phyloP scores from a whole-genome alignment of 2,329 filamentous ascomycete genomes.

The Aspergillus spinulosporus region DNA sequence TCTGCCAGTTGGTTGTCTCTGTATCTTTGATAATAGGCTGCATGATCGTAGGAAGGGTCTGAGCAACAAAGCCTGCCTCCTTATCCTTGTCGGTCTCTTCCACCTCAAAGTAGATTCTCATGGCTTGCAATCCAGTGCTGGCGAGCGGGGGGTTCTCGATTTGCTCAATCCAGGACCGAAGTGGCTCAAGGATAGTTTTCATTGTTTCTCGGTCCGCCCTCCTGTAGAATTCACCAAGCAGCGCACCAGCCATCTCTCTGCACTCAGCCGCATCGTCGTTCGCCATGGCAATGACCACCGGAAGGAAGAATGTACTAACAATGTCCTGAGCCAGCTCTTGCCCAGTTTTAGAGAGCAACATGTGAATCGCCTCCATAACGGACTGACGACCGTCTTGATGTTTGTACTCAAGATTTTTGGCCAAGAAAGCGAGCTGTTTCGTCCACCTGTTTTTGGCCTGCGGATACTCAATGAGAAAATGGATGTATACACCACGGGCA shows the following conservation, averaged over 20 bases:
- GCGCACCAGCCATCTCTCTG: conserved; percentile 73
- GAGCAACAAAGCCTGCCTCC: conserved; percentile 63
- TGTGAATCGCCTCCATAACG: conserved; percentile 86
- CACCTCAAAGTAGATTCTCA: conserved; percentile 77
- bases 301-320: conserved; percentile 77
- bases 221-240: conserved; percentile 79
- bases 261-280: conserved; percentile 90
- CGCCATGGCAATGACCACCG: conserved; percentile 77
- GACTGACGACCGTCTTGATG: conserved; percentile 85
- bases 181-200: conserved; percentile 67
- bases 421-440: conserved; percentile 84
- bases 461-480: conserved; percentile 92
- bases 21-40: conserved; percentile 50
- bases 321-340: conserved; percentile 81
- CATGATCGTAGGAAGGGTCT: conserved; percentile 58
- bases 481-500: conserved; percentile 84
- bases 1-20: conserved; percentile 62
- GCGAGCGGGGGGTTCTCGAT: conserved; percentile 70
- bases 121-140: conserved; percentile 75
- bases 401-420: conserved; percentile 88
- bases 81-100: conserved; percentile 64
- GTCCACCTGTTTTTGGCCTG: conserved; percentile 86
- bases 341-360: conserved; percentile 81
- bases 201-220: conserved; percentile 72
- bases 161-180: conserved; percentile 75